Base-by-base conservation (phyloP, 768 basidiomycete species). In the Pleurotus tuber-regium region DNA sequence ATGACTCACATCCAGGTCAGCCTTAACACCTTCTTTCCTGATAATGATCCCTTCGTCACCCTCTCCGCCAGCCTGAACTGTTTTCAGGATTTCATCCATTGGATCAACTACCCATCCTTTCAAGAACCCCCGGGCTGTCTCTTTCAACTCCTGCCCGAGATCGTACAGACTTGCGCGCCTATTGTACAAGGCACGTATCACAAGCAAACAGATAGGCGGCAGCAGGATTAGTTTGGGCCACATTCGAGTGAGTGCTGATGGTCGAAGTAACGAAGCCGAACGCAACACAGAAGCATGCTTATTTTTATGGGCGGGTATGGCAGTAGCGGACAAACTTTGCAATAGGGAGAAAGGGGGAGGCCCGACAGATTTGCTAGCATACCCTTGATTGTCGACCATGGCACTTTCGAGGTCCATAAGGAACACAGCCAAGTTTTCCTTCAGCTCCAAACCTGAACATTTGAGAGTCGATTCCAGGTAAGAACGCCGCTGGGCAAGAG, bases 31-130 rank as follows among this genome's bases (percentile, higher is more conserved):
- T 59, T 92, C 88, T 52, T 79, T 79, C 51, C 83, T 83, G 25
- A 98, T 80, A 35, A 98, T 83, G 11, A 86, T 74, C 1, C 83
- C 81, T 14, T 79, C 82, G 6, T 48, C 46, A n/a, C 31, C 46
- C 33, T 89, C 89, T 19, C 87, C 84, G 5, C 92, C 91, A 3
- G 86, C 78, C 43, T 92, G 76, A 18, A 99, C 82, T 0, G 96
- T 98, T 57, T 83, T 83, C 4, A 90, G 64, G 9, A 98, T 85
- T 6, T 84, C 90, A 42, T 76, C 77, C n/a, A 96, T 61, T 2
- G 96, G 96, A 50, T 92, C 89, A 42, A 96, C 67, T 9, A 98
- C 73, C 89, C 93, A 98, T 42, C 84, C 87, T 16, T 77, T 71
- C 54, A 92, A 69, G 63, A 98, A 95, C 0, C 85, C 86, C 19